Base-by-base conservation (phyloP, 176 grass and related monocot species). In the Avena sativa region DNA sequence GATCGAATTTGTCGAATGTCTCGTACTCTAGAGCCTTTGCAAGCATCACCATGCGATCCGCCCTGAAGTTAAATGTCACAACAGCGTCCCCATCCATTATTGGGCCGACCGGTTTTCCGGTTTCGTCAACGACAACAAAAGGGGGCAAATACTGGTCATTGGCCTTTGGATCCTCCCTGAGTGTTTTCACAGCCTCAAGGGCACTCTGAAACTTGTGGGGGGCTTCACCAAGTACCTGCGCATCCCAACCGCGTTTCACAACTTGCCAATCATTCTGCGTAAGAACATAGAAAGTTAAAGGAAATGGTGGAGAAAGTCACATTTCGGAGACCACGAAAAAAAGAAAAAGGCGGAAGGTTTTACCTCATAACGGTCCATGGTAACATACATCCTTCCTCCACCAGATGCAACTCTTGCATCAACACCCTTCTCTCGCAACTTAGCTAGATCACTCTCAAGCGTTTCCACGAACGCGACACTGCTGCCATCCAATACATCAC, bases 361-460 rank as follows among this genome's bases (percentile, higher is more conserved):
- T 83, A 95, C 93, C 92, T 98, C 93, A 8, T 98, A 98, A 65
- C 96, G 96, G 61, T 98, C 96, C 96, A 98, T 98, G 0, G 92
- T 98, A 50, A 98, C 96, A 68, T 98, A 88, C 96, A 98, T 98
- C 53, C 93, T 95, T 84, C 96, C 96, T 55, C 96, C 96, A 67
- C 96, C 96, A 25, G 96, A 98, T 69, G 96, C 93, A 71, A 98
- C 62, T 61, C 85, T 85, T 20, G 96, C 96, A 65, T 98, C 96
- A 9, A 95, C 56, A 5, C 96, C 96, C 72, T 94, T 96, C 2
- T 93, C 87, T 55, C 77, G 79, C 76, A 98, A 70, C 51, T 82
- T 85, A 0, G 84, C 87, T 20, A 98, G 88, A 69, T 96, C 89
- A 19, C 89, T 88, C 92, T 98, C 96, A 47, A 96, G 90, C 67